These are phyloP conservation scores for Leccinum proximum DNA, from an alignment of 1,284 basidiomycete species.

Conservation along the genomic window DNA sequence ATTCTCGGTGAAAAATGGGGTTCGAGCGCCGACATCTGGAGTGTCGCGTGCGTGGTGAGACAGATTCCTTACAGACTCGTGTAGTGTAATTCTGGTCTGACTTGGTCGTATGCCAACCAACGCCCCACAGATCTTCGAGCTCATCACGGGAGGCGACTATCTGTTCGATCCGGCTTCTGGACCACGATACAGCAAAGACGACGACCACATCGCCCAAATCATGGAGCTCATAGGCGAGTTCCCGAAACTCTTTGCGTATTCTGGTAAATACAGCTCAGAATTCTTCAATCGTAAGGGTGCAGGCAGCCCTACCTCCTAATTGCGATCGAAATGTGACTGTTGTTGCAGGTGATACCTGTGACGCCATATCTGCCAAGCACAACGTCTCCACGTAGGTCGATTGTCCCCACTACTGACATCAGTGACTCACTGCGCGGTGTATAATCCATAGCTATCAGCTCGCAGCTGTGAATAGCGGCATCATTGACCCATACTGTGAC, in stretches of 20 bases:
- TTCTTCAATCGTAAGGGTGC: conserved; percentile 94
- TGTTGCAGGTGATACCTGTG: conserved; percentile 20
- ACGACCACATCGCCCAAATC: conserved; percentile 98
- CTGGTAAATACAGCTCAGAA: conserved; percentile 93
- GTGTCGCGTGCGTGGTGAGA: conserved; percentile 85
- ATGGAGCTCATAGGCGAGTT: conserved; percentile 95
- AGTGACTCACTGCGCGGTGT: neutral
- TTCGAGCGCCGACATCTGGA: conserved; percentile 95
- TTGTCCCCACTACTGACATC: neutral
- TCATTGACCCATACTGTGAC: conserved; percentile 34
- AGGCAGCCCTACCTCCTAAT: conserved; percentile 17
- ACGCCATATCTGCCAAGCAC: conserved; percentile 41
- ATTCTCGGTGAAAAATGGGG: conserved; percentile 96
- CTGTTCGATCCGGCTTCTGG: conserved; percentile 84
- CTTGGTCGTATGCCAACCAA: neutral
- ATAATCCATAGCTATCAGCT: conserved; percentile 37
- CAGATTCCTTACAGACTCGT: conserved; percentile 28
- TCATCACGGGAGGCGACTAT: conserved; percentile 90
- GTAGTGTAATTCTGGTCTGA: conserved; percentile 1
- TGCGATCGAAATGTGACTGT: conserved; percentile 43
- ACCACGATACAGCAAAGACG: conserved; percentile 87
- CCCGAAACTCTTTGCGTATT: conserved; percentile 81
- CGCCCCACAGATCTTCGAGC: conserved; percentile 73
- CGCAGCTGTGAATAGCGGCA: conserved; percentile 33
- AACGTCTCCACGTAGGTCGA: conserved; percentile 40